Base-by-base conservation (phyloP, 169 alveolate genomes). In the Plasmodium adleri region DNA sequence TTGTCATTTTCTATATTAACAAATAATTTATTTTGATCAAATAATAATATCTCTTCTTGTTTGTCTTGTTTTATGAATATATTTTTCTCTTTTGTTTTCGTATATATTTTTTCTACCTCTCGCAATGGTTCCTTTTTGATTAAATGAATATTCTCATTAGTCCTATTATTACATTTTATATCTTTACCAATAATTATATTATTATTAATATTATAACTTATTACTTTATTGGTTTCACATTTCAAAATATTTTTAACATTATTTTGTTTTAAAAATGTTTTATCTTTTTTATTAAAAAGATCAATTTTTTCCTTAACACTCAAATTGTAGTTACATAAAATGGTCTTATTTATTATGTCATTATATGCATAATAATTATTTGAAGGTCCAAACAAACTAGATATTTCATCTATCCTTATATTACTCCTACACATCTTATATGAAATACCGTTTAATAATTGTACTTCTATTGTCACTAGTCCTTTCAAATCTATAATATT, bases 211-310 rank as follows among this genome's bases (percentile, higher is more conserved):
- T 63, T 74, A 63, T 39, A 58, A 15, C n/a, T 59, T 59, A 74
- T 63, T 43, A 58, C 60, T 49, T 71, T 74, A 28, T 60, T 59
- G 15, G 13, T 9, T 32, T 59, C 68, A 7, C 45, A 13, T 26
- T 17, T 47, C 8, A 3, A 47, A 74, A 74, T 22, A 26, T 74
- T 62, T n/a, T 74, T 74, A 49, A 47, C 58, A 15, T 74, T 58
- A 17, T 58, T 24, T 43, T 24, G 24, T 43, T 59, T 50, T 49
- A 74, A 74, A 74, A 74, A 74, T 4, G 72, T 24, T 15, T 59
- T 74, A 22, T 59, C 88, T n/a, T 74, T 74, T 74, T 74, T 74
- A 50, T 74, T 74, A 66, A 74, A 74, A 74, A 74, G 68, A 3
- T 74, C 72, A 8, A 74, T 74, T 74, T 74, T 74, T 59, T 74